A percentile compares a stretch with the other conserved stretches of the same genome.
These are phyloP conservation scores for Silybum marianum DNA, from an alignment of 129 eudicot species.

Conservation along the genomic window DNA sequence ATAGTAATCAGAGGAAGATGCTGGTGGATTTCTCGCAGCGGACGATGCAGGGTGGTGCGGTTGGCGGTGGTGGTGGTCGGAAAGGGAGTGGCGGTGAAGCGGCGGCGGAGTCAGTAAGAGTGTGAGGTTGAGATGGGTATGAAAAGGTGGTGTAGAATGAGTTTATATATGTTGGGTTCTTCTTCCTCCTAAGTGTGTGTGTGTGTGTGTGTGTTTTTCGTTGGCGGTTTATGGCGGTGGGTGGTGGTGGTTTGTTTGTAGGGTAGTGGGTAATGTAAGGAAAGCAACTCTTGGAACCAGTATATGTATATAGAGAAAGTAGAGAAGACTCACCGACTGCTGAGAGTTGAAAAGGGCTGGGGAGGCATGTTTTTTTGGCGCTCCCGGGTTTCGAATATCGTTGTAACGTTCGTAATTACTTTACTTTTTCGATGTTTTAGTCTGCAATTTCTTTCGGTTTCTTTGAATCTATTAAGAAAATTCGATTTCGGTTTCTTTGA, in stretches of 20 bases:
- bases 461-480: too few relatives aligned
- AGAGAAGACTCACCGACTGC: background rate
- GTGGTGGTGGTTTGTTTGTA: slow-evolving; percentile 5
- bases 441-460: background rate
- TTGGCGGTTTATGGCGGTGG: background rate
- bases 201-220: slow-evolving; percentile 4
- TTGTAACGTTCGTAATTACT: slow-evolving; percentile 18
- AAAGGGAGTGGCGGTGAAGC: slow-evolving; percentile 59
- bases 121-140: slow-evolving; percentile 35
- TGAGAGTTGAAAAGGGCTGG: slow-evolving; percentile 29
- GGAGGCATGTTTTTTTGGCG: slow-evolving; percentile 39
- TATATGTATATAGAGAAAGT: slow-evolving; percentile 35
- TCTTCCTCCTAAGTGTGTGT: background rate
- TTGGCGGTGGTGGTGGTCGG: slow-evolving; percentile 46
- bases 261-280: slow-evolving; percentile 12
- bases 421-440: slow-evolving; percentile 7
- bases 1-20: slow-evolving; percentile 72
- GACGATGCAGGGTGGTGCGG: slow-evolving; percentile 75
- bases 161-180: slow-evolving; percentile 8
- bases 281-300: slow-evolving; percentile 14
- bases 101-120: slow-evolving; percentile 61
- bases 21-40: slow-evolving; percentile 74
- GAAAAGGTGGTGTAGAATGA: slow-evolving; percentile 9
- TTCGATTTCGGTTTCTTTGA: background rate
- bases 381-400: slow-evolving; percentile 20